phyloP scores from a whole-genome alignment of 768 basidiomycete species.

The Pleurotus djamor region DNA sequence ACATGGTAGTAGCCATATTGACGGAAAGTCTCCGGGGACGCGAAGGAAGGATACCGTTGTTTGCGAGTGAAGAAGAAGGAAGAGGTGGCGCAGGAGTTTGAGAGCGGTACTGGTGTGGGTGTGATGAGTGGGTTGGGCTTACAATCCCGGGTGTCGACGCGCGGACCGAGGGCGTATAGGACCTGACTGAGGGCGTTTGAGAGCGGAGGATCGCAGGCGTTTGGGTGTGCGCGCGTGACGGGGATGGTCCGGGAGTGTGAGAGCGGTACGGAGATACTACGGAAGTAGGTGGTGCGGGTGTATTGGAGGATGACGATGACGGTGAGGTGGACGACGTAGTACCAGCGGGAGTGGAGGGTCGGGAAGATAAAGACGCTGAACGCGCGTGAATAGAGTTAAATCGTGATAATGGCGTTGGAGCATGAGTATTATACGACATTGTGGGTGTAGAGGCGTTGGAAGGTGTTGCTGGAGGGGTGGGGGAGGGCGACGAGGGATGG shows the following conservation, averaged over 20 bases:
- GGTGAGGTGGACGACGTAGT: too few species aligned
- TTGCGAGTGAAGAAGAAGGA: constrained; percentile 8
- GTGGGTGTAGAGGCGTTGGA: constrained; percentile 20
- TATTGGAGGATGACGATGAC: constrained; percentile 31
- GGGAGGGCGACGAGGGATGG: constrained; percentile 28
- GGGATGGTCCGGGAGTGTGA: constrained; percentile 27
- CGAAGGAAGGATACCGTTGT: constrained; percentile 21
- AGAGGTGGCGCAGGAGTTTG: constrained; percentile 23
- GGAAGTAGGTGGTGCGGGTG: constrained; percentile 40
- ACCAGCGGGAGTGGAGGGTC: constrained; percentile 42
- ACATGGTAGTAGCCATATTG: constrained; percentile 14
- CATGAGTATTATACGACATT: constrained; percentile 14
- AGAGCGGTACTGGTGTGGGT: constrained; percentile 17
- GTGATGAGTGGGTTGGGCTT: constrained; percentile 23
- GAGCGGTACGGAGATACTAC: constrained; percentile 34
- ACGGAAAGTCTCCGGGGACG: constrained; percentile 48
- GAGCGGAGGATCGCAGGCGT: constrained; percentile 24
- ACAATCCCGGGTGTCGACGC: constrained; percentile 28
- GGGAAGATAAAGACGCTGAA: constrained; percentile 54
- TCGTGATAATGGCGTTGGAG: constrained; percentile 43
- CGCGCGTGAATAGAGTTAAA: constrained; percentile 53
- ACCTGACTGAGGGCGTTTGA: constrained; percentile 24
- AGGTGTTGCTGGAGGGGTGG: constrained; percentile 30
- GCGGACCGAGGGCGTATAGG: constrained; percentile 25
- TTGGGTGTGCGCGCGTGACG: constrained; percentile 17